phyloP scores from a whole-genome alignment of 345 rosid genomes.

The Diplotaxis tenuifolia region DNA sequence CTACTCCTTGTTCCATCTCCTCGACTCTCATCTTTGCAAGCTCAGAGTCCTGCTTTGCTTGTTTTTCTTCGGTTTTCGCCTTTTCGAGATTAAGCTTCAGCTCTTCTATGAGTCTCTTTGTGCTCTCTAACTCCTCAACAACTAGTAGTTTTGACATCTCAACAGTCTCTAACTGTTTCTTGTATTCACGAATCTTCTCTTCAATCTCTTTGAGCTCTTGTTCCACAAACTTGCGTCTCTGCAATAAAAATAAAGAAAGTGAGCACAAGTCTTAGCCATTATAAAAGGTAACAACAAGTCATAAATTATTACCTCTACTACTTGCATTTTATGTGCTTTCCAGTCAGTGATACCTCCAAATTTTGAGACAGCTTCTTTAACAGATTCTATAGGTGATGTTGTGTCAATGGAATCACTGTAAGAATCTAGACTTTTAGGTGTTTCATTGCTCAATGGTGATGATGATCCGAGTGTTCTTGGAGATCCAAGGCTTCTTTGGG shows the following conservation, averaged over 20 bases:
- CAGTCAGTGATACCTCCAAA: constrained; percentile 97
- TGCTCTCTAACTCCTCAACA: constrained; percentile 69
- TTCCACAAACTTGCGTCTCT: constrained; percentile 73
- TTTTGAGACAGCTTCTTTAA: constrained; percentile 90
- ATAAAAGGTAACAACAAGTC: background rate
- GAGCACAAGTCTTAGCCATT: background rate
- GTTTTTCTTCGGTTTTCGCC: constrained; percentile 85
- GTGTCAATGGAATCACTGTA: constrained; percentile 75
- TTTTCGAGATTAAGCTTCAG: constrained; percentile 81
- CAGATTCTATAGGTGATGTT: constrained; percentile 86
- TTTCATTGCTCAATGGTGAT: constrained; percentile 37
- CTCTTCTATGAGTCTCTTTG: constrained; percentile 84
- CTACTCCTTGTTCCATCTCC: constrained; percentile 92
- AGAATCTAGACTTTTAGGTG: constrained; percentile 35
- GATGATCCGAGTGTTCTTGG: constrained; percentile 29
- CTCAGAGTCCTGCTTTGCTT: constrained; percentile 91
- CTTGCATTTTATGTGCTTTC: constrained; percentile 84
- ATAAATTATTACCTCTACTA: constrained; percentile 57
- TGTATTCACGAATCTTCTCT: constrained; percentile 64
- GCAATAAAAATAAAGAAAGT: background rate
- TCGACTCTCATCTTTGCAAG: constrained; percentile 84
- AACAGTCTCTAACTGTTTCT: constrained; percentile 53
- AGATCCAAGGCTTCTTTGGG: constrained; percentile 34
- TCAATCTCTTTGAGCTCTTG: constrained; percentile 73
- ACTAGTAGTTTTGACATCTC: constrained; percentile 60